Base-by-base conservation (phyloP, 2,329 filamentous ascomycete genomes). In the Chrysosporium keratinophilum region DNA sequence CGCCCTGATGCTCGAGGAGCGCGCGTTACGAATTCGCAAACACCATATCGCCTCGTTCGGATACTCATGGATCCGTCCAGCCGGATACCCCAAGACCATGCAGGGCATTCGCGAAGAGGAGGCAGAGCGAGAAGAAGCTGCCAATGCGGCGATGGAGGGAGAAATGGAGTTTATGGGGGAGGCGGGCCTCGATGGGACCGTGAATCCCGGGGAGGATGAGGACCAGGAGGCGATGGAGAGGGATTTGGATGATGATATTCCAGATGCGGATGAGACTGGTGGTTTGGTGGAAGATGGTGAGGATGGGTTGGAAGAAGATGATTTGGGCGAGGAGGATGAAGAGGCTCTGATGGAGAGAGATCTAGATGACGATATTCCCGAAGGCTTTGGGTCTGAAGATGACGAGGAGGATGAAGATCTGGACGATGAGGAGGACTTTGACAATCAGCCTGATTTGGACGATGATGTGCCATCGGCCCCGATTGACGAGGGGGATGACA, bases 51-150 rank as follows among this genome's bases (percentile, higher is more conserved):
- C 85, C 46, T 87, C 89, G 63, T 96, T 94, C 65, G 93, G 93
- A 56, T 86, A 84, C 60, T 80, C 80, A 43, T 98, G 93, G 93
- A 83, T 98, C 54, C 87, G 85, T 55, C 93, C 93, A 0, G 89
- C 88, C 0, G 93, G 91, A 6, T 78, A 95, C 53, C 69, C 82
- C 54, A 98, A 97, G 76, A 95, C 91, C 1, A 81, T 95, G 56
- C 84, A 94, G 65, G 89, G 94, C 58, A 81, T 89, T 71, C 84
- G 86, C 41, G 93, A 98, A 70, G 93, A 98, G 73, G 82, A 84
- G 60, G 80, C 86, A 10, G 93, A 98, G 73, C 80, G 87, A 53
- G 85, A 91, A 66, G 93, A 98, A 69, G 87, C 90, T 56, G 83
- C 87, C 64, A 80, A 85, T 1, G 73, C 88, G 3, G 81, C 84